Percentiles rank a stretch among this genome's conserved stretches.
phyloP scores from a whole-genome alignment of 352 stramenopile genomes.

The Globisporangium echinulatum region DNA sequence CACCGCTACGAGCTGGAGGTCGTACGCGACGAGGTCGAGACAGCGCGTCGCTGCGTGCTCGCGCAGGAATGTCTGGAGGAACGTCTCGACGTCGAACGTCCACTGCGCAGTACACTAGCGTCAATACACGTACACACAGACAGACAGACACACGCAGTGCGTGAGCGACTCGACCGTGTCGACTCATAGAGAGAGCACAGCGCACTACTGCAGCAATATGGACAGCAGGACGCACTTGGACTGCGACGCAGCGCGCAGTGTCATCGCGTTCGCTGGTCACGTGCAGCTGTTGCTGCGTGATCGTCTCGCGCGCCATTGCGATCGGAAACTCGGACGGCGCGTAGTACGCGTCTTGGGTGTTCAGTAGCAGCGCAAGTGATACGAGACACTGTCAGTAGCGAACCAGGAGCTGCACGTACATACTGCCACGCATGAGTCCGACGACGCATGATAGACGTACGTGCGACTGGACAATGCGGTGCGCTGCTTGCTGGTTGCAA shows the following conservation, averaged over 20 bases:
- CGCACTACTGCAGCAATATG: background rate
- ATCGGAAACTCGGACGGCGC: slow-evolving; percentile 33
- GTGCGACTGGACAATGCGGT: background rate
- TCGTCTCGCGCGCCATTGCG: slow-evolving; percentile 16
- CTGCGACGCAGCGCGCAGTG: background rate
- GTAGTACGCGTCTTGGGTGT: slow-evolving; percentile 28
- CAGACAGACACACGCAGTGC: background rate
- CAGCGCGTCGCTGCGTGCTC: slow-evolving; percentile 30
- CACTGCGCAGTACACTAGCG: slow-evolving; percentile 37
- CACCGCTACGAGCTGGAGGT: slow-evolving; percentile 46
- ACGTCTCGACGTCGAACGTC: slow-evolving; percentile 51
- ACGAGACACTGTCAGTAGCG: background rate
- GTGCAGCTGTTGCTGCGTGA: no score
- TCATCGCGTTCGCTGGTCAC: background rate
- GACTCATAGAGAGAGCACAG: no score
- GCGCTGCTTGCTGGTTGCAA: no score
- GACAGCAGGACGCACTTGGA: slow-evolving; percentile 17
- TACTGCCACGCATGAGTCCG: no score
- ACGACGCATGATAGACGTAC: slow-evolving; percentile 12
- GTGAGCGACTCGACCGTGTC: no score
- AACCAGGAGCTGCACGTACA: no score
- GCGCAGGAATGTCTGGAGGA: slow-evolving; percentile 40
- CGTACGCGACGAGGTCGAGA: slow-evolving; percentile 56
- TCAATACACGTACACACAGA: background rate
- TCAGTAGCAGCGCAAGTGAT: no score